Evolutionary conservation across 305 asterid species (phyloP).

Genomic region (Caryopteris hybrid): DNA sequence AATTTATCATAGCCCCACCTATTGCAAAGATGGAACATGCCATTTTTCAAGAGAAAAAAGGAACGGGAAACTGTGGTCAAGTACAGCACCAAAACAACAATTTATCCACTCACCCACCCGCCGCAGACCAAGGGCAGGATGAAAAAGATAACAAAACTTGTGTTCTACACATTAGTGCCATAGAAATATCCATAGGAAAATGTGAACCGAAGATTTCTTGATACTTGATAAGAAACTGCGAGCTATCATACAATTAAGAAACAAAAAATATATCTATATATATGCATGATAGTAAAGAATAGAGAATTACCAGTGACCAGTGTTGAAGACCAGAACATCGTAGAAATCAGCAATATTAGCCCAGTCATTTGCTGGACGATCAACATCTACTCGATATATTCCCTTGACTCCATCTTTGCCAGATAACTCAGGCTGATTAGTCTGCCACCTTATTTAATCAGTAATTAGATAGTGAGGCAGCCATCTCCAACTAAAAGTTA

Average conservation of each 20-base stretch:
- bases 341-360: conserved; percentile 67
- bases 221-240: background rate
- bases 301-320: conserved; percentile 85
- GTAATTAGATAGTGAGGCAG: conserved; percentile 57
- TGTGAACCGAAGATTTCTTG: conserved; percentile 2
- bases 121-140: background rate
- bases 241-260: background rate
- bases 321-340: conserved; percentile 79
- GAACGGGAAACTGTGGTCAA: too few relatives aligned
- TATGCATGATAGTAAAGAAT: too few relatives aligned
- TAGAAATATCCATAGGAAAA: background rate
- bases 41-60: background rate
- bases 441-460: conserved; percentile 83
- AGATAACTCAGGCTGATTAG: conserved; percentile 39
- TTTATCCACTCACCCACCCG: background rate
- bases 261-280: too few relatives aligned
- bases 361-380: conserved; percentile 87
- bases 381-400: conserved; percentile 76
- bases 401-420: conserved; percentile 53
- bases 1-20: conserved; percentile 97
- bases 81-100: background rate
- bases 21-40: too few relatives aligned
- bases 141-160: background rate
- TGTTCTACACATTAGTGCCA: background rate
- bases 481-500: conserved; percentile 12